Evolutionary conservation across 257 asterid genomes (phyloP).

Genomic region (Echium plantagineum): DNA sequence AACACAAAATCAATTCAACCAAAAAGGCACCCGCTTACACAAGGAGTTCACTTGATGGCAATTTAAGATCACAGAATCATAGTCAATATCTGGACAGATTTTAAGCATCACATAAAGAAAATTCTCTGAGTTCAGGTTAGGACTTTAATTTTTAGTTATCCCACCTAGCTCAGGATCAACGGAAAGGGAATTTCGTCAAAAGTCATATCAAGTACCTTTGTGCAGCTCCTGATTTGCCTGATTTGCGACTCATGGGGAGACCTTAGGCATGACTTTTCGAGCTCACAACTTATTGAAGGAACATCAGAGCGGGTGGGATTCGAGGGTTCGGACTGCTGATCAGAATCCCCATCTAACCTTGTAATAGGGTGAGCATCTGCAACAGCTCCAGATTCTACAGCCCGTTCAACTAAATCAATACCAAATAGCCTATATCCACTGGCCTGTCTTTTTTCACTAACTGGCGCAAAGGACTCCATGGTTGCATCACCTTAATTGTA

Average conservation of each 20-base stretch:
- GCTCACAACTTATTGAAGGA: slow-evolving; percentile 45
- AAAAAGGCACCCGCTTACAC: no score
- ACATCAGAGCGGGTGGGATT: slow-evolving; percentile 34
- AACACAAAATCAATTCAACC: no score
- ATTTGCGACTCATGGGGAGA: slow-evolving; percentile 41
- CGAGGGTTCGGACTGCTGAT: slow-evolving; percentile 48
- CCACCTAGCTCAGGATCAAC: no score
- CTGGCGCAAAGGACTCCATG: slow-evolving; percentile 32
- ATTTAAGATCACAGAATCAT: no score
- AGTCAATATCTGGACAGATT: no score
- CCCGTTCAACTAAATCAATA: slow-evolving; percentile 39
- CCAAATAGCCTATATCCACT: slow-evolving; percentile 60
- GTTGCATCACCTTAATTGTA: slow-evolving; percentile 18
- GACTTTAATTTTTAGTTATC: no score
- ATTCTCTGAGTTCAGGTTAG: no score
- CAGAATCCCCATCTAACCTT: slow-evolving; percentile 37
- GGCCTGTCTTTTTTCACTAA: slow-evolving; percentile 45
- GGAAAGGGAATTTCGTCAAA: neutral
- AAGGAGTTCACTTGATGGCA: no score
- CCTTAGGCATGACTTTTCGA: slow-evolving; percentile 45
- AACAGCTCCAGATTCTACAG: slow-evolving; percentile 26
- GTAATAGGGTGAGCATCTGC: slow-evolving; percentile 33
- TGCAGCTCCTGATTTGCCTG: slow-evolving; percentile 58
- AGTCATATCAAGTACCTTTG: slow-evolving; percentile 34
- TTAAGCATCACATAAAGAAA: neutral